These are phyloP conservation scores for Talaromyces stipitatus DNA, from an alignment of 495 filamentous ascomycete species.

Conservation along the genomic window DNA sequence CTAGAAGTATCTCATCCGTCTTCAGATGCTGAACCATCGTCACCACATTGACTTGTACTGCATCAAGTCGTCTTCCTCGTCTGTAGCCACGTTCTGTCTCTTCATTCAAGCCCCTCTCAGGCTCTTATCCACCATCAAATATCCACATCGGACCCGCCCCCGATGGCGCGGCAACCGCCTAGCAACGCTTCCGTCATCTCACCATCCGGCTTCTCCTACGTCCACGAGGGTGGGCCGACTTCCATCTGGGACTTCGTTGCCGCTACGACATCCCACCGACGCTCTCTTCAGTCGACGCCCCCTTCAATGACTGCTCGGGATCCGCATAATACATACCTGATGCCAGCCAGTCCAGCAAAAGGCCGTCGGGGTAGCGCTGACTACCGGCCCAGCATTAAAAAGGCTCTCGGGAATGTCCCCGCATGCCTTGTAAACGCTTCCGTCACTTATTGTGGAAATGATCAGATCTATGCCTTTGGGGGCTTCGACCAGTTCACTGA, in stretches of 20 bases:
- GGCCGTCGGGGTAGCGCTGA: slow-evolving; percentile 55
- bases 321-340: slow-evolving; percentile 64
- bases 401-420: slow-evolving; percentile 77
- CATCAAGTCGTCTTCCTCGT: background rate
- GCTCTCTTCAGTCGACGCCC: slow-evolving; percentile 20
- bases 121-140: background rate
- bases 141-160: slow-evolving; percentile 2
- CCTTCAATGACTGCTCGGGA: slow-evolving; percentile 29
- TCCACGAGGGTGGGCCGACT: slow-evolving; percentile 31
- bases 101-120: background rate
- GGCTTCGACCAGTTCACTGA: slow-evolving; percentile 99
- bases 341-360: slow-evolving; percentile 68
- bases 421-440: slow-evolving; percentile 97
- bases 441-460: slow-evolving; percentile 91
- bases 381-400: slow-evolving; percentile 74
- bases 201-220: slow-evolving; percentile 13
- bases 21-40: background rate
- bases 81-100: background rate
- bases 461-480: slow-evolving; percentile 95
- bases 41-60: background rate
- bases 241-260: slow-evolving; percentile 13
- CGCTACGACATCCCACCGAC: slow-evolving; percentile 17
- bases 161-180: slow-evolving; percentile 24
- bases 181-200: slow-evolving; percentile 6
- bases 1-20: background rate